Evolutionary conservation across 345 rosid species (phyloP).

Genomic region (Cardiospermum halicacabum): DNA sequence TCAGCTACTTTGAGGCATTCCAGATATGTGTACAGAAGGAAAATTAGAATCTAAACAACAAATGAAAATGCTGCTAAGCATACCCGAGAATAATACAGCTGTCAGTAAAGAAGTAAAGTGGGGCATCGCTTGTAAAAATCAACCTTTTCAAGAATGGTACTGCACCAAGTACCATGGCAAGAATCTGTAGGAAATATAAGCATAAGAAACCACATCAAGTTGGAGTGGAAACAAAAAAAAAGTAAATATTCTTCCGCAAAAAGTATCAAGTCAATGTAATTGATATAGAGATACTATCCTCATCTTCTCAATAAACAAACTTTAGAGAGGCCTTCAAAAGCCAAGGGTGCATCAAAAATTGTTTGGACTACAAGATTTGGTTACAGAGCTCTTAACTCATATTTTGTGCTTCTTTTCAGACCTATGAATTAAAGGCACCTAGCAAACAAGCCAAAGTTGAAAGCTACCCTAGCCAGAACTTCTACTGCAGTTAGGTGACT

Average conservation of each 20-base stretch:
- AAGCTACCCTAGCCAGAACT: not conserved
- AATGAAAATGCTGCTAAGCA: conserved; percentile 15
- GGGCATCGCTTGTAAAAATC: conserved; percentile 83
- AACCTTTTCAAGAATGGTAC: conserved; percentile 67
- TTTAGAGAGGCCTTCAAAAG: not conserved
- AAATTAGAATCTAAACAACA: not conserved
- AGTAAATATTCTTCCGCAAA: not conserved
- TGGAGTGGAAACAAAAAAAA: not conserved
- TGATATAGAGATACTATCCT: not conserved
- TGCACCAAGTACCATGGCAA: conserved; percentile 82
- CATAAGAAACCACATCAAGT: conserved; percentile 12
- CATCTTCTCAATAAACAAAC: not conserved
- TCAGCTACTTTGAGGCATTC: not conserved
- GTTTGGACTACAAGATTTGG: not conserved
- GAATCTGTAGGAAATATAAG: conserved; percentile 45
- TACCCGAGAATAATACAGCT: conserved; percentile 99
- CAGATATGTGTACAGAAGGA: not conserved
- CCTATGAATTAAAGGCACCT: not conserved
- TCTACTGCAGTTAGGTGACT: not conserved
- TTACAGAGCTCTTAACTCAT: not conserved
- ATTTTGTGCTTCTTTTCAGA: not conserved
- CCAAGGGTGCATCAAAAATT: not conserved
- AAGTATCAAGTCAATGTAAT: not conserved
- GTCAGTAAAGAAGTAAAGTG: conserved; percentile 93
- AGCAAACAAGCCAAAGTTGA: not conserved